phyloP scores from a whole-genome alignment of 2,329 filamentous ascomycete genomes.

The Phyllosticta paracitricarpa region DNA sequence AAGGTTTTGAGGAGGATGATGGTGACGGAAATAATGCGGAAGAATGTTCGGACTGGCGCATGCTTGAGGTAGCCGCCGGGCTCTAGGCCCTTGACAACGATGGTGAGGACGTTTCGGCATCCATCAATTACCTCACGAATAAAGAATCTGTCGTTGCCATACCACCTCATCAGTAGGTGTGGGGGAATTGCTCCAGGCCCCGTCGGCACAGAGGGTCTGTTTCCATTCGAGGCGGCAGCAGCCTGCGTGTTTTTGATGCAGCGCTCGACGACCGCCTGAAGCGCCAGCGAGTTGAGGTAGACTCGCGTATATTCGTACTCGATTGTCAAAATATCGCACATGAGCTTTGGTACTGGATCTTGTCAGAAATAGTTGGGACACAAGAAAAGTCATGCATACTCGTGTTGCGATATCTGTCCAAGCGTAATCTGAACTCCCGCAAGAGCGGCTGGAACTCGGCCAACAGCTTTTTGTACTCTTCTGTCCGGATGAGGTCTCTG shows the following conservation, averaged over 20 bases:
- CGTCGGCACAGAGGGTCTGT: conserved; percentile 14
- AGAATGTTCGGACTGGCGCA: conserved; percentile 74
- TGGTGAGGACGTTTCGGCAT: conserved; percentile 63
- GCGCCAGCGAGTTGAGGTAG: conserved; percentile 85
- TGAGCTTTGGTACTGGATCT: conserved; percentile 42
- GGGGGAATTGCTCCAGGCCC: conserved; percentile 35
- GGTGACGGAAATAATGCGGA: conserved; percentile 74
- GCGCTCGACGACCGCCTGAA: conserved; percentile 90
- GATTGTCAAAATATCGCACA: conserved; percentile 72
- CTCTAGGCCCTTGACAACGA: conserved; percentile 66
- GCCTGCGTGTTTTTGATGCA: conserved; percentile 64
- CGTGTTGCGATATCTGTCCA: conserved; percentile 51
- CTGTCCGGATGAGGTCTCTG: conserved; percentile 76
- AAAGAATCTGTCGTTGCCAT: conserved; percentile 51
- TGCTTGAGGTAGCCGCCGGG: conserved; percentile 70
- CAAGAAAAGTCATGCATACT: not conserved
- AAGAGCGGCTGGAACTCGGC: conserved; percentile 73
- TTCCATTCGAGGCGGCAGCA: conserved; percentile 28
- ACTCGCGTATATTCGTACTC: conserved; percentile 94
- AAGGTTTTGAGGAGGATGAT: conserved; percentile 82
- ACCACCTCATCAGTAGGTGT: conserved; percentile 37
- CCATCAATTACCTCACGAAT: conserved; percentile 66
- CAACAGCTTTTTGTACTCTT: conserved; percentile 71
- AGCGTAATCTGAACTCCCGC: conserved; percentile 67
- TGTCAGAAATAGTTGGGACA: not conserved